Evolutionary conservation across 768 basidiomycete genomes (phyloP).

Genomic region (Lactifluus volemus): DNA sequence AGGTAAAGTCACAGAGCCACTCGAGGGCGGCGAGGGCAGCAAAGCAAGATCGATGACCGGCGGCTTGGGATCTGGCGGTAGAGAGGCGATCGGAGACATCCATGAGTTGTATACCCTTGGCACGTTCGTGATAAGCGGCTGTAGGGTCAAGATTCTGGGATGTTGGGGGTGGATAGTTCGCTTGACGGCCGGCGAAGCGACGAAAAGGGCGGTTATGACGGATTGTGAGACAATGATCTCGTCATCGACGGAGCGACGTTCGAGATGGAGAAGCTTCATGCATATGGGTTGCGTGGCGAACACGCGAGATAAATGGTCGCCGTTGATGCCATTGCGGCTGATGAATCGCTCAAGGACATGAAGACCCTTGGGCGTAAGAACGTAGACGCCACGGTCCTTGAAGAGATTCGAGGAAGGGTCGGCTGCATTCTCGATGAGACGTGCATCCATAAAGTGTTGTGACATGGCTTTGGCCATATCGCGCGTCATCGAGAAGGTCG

Average conservation of each 20-base stretch:
- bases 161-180: conserved; percentile 61
- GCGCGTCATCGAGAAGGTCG: conserved; percentile 98
- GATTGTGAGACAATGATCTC: conserved; percentile 94
- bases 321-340: conserved; percentile 96
- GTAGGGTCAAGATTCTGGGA: conserved; percentile 48
- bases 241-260: conserved; percentile 86
- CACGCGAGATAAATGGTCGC: conserved; percentile 83
- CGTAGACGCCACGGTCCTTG: conserved; percentile 96
- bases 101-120: conserved; percentile 61
- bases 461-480: conserved; percentile 99
- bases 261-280: conserved; percentile 95
- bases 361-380: conserved; percentile 93
- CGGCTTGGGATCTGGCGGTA: conserved; percentile 39
- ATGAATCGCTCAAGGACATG: conserved; percentile 99
- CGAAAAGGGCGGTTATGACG: conserved; percentile 94
- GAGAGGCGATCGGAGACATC: conserved; percentile 56
- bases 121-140: conserved; percentile 69
- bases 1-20: conserved; percentile 97
- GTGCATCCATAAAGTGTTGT: conserved; percentile 99
- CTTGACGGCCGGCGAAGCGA: conserved; percentile 82
- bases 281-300: conserved; percentile 92
- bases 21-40: conserved; percentile 81
- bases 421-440: conserved; percentile 92
- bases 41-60: conserved; percentile 65
- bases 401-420: conserved; percentile 84